A percentile compares a stretch with the other conserved stretches of the same genome.
These are phyloP conservation scores for Fusarium praegraminearum DNA, from an alignment of 2,329 filamentous ascomycete genomes.

Conservation along the genomic window DNA sequence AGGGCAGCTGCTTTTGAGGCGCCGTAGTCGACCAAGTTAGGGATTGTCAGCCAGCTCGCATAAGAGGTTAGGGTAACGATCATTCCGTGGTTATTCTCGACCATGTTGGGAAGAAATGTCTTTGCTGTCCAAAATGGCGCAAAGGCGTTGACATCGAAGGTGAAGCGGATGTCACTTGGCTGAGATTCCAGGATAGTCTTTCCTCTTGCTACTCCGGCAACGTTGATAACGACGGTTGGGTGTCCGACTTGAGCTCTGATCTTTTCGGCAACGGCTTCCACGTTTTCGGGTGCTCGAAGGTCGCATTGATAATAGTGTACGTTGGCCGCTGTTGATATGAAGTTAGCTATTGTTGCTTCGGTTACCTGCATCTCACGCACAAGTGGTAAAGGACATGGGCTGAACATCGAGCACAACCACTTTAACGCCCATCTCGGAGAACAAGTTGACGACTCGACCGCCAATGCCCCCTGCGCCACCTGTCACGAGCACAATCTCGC, in stretches of 20 bases:
- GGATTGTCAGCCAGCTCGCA: slow-evolving; percentile 70
- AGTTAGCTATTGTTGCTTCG: slow-evolving; percentile 20
- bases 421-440: slow-evolving; percentile 74
- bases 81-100: slow-evolving; percentile 75
- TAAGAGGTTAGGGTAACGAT: slow-evolving; percentile 76
- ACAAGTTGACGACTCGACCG: slow-evolving; percentile 69
- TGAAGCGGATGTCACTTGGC: slow-evolving; percentile 71
- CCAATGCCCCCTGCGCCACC: slow-evolving; percentile 82
- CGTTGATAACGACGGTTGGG: slow-evolving; percentile 79
- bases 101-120: slow-evolving; percentile 76
- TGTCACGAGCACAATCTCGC: slow-evolving; percentile 79
- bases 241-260: slow-evolving; percentile 69
- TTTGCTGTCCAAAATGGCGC: slow-evolving; percentile 75
- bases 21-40: slow-evolving; percentile 76
- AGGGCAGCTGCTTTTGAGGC: slow-evolving; percentile 74
- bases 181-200: slow-evolving; percentile 70
- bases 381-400: slow-evolving; percentile 64
- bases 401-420: slow-evolving; percentile 80
- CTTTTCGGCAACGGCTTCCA: slow-evolving; percentile 63
- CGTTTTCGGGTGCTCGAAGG: slow-evolving; percentile 68
- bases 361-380: slow-evolving; percentile 51
- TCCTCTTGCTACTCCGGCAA: slow-evolving; percentile 73
- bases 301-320: slow-evolving; percentile 79
- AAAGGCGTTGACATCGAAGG: slow-evolving; percentile 78
- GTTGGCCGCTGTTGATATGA: slow-evolving; percentile 54